A percentile compares a stretch with the other conserved stretches of the same genome.
Evolutionary conservation across 164 flowering plant genomes (phyloP).

Genomic region (Stephania yunnanensis): DNA sequence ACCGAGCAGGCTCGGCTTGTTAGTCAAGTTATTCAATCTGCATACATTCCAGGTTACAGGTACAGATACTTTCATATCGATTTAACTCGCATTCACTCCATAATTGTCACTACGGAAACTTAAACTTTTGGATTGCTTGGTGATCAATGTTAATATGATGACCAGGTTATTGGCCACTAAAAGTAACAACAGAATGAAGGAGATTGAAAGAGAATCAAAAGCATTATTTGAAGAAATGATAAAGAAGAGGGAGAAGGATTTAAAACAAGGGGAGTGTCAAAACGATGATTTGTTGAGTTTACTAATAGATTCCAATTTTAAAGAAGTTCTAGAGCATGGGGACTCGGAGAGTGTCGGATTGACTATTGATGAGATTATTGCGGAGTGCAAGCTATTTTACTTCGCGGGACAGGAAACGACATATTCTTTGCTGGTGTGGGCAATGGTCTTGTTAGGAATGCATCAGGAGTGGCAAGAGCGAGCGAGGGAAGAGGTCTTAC

Average conservation of each 20-base stretch:
- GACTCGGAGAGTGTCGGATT: constrained; percentile 4
- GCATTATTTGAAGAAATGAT: constrained; percentile 12
- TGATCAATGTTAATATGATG: background rate
- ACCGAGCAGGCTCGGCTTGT: constrained; percentile 21
- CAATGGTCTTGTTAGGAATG: constrained; percentile 12
- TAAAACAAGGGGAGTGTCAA: background rate
- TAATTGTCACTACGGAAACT: too few relatives aligned
- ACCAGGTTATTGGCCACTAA: constrained; percentile 8
- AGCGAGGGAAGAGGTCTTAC: constrained; percentile 16
- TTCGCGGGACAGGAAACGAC: constrained; percentile 17
- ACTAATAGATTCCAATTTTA: constrained; percentile 15
- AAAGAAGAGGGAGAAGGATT: constrained; percentile 15
- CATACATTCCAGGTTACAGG: constrained; percentile 20
- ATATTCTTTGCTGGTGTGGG: constrained; percentile 14
- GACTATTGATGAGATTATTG: constrained; percentile 17
- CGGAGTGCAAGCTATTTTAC: constrained; percentile 22
- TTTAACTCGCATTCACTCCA: background rate
- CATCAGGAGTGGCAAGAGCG: constrained; percentile 13
- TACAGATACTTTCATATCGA: background rate
- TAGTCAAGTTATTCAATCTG: background rate
- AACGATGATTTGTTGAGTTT: constrained; percentile 21
- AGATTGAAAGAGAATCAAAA: constrained; percentile 9
- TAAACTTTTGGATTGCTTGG: background rate
- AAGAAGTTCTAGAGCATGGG: constrained; percentile 7
- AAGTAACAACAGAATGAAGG: constrained; percentile 17